A percentile compares a stretch with the other conserved stretches of the same genome.
These are phyloP conservation scores for Candida qinlingensis DNA, from an alignment of 805 yeast genomes.

Conservation along the genomic window DNA sequence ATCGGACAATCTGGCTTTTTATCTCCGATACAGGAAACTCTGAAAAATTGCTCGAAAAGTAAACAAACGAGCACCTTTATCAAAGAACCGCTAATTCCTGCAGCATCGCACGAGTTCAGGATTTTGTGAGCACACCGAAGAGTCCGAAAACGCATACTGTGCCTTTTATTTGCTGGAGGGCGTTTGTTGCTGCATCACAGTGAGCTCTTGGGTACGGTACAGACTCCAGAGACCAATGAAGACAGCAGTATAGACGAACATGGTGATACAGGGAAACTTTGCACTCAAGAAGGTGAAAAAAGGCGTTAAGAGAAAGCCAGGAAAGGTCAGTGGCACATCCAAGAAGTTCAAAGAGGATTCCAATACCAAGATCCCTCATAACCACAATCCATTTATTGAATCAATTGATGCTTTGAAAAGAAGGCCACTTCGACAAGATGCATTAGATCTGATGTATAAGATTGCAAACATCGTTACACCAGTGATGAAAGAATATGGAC, in stretches of 20 bases:
- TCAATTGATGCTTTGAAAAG: slow-evolving; percentile 42
- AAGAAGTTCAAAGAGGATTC: slow-evolving; percentile 11
- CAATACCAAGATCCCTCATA: slow-evolving; percentile 18
- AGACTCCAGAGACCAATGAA: too few species aligned
- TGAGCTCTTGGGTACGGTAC: too few species aligned
- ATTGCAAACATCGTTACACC: slow-evolving; percentile 73
- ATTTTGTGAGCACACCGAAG: too few species aligned
- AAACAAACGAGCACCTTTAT: neutral
- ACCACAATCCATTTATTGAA: slow-evolving; percentile 25
- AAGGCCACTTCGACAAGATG: slow-evolving; percentile 43
- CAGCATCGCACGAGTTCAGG: too few species aligned
- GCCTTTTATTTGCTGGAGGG: too few species aligned
- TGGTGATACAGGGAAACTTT: neutral
- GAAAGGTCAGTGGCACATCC: slow-evolving; percentile 6
- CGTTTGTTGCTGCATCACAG: too few species aligned
- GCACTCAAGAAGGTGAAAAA: neutral
- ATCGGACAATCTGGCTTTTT: too few species aligned
- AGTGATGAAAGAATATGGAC: slow-evolving; percentile 60
- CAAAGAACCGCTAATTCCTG: neutral
- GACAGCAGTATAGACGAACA: neutral
- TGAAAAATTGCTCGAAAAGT: neutral
- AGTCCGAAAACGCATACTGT: too few species aligned
- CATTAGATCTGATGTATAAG: slow-evolving; percentile 56
- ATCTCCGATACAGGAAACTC: too few species aligned
- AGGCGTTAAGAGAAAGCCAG: slow-evolving; percentile 18